These are phyloP conservation scores for Endoconidiophora polonica DNA, from an alignment of 2,329 filamentous ascomycete genomes.

Conservation along the genomic window DNA sequence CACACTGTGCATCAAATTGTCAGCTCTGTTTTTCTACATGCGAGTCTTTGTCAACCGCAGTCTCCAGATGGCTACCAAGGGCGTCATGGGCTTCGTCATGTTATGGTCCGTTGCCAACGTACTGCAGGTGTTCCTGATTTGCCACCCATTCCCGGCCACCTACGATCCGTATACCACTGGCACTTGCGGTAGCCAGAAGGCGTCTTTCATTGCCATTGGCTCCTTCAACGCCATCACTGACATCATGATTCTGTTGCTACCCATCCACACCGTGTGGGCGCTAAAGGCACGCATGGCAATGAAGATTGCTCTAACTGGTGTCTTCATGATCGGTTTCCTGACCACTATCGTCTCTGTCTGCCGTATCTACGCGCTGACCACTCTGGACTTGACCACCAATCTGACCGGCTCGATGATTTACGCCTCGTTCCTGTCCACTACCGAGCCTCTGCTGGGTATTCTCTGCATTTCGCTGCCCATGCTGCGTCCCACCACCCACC, in stretches of 20 bases:
- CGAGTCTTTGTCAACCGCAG: constrained; percentile 23
- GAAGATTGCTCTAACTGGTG: constrained; percentile 18
- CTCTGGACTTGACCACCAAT: constrained; percentile 16
- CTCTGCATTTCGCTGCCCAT: constrained; percentile 16
- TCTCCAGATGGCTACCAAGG: constrained; percentile 19
- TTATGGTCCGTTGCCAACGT: constrained; percentile 17
- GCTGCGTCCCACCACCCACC: constrained; percentile 14
- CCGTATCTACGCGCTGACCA: constrained; percentile 16
- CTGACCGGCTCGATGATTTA: constrained; percentile 16
- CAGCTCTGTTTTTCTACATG: constrained; percentile 26
- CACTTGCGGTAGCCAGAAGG: constrained; percentile 22
- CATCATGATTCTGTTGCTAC: constrained; percentile 23
- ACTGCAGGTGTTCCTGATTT: constrained; percentile 17
- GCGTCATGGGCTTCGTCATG: constrained; percentile 19
- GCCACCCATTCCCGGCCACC: constrained; percentile 16
- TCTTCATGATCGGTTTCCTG: constrained; percentile 19
- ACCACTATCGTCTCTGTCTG: constrained; percentile 16
- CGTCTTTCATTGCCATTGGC: constrained; percentile 24
- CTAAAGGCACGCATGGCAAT: constrained; percentile 20
- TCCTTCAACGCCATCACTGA: constrained; percentile 25
- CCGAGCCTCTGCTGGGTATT: constrained; percentile 16
- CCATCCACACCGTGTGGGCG: constrained; percentile 22
- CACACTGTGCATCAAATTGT: constrained; percentile 22
- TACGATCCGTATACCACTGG: constrained; percentile 17
- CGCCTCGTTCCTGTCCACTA: constrained; percentile 16